A percentile compares a stretch with the other conserved stretches of the same genome.
phyloP scores from a whole-genome alignment of 2,329 filamentous ascomycete genomes.

The Colletotrichum sp. region DNA sequence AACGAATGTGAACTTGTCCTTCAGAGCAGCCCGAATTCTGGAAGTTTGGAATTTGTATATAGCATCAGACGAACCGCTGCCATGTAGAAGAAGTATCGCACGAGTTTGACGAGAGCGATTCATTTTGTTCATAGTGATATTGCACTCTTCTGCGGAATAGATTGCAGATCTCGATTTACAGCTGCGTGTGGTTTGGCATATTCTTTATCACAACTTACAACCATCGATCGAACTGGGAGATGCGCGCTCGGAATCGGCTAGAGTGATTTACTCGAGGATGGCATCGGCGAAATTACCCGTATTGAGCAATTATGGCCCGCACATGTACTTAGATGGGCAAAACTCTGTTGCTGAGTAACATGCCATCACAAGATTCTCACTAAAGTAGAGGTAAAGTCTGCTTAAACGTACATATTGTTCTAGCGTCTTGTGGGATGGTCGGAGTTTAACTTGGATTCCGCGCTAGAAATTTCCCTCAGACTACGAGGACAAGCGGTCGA shows the following conservation, averaged over 20 bases:
- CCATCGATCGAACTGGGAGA: background rate
- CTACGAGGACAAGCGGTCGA: background rate
- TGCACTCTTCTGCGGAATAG: background rate
- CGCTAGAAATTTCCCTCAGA: background rate
- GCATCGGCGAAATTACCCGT: background rate
- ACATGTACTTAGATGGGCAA: background rate
- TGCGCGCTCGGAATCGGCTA: background rate
- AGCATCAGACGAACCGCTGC: background rate
- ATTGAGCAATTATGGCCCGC: background rate
- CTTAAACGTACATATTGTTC: background rate
- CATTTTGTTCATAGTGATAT: background rate
- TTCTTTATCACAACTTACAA: background rate
- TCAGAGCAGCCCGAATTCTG: background rate
- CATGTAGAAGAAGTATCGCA: background rate
- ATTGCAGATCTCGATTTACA: too few species aligned
- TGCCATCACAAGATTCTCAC: background rate
- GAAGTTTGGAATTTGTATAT: background rate
- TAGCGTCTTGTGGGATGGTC: background rate
- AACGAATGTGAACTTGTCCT: background rate
- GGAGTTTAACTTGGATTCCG: background rate
- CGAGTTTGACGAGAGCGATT: background rate
- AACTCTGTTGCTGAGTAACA: background rate
- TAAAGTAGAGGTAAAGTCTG: background rate
- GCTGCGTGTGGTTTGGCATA: background rate
- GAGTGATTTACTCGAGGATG: background rate